These are phyloP conservation scores for Lodderomyces beijingensis DNA, from an alignment of 1,139 yeast species.

Conservation along the genomic window DNA sequence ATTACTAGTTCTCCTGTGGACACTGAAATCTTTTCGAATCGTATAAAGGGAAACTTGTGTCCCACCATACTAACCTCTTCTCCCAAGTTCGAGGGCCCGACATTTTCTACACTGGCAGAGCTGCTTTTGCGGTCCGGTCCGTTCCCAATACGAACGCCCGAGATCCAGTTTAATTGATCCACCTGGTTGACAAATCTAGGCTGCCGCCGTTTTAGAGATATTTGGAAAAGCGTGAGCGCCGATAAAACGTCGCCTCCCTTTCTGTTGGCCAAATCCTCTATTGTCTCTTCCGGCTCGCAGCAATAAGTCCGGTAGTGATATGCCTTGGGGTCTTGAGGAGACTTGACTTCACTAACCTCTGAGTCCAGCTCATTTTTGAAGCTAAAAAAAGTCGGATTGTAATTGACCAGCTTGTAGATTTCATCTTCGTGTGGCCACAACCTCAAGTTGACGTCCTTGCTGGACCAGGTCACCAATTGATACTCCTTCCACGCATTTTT, in stretches of 20 bases:
- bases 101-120: slow-evolving; percentile 24
- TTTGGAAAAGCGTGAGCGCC: slow-evolving; percentile 30
- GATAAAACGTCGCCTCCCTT: slow-evolving; percentile 36
- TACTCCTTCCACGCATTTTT: slow-evolving; percentile 68
- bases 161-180: slow-evolving; percentile 85
- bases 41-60: slow-evolving; percentile 80
- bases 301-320: slow-evolving; percentile 34
- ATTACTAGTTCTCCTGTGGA: slow-evolving; percentile 76
- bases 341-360: slow-evolving; percentile 11
- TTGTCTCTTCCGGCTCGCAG: slow-evolving; percentile 35
- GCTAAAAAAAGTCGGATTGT: slow-evolving; percentile 38
- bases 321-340: slow-evolving; percentile 6
- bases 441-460: slow-evolving; percentile 72
- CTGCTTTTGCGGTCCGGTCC: slow-evolving; percentile 29
- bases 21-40: slow-evolving; percentile 84
- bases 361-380: slow-evolving; percentile 22
- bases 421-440: slow-evolving; percentile 73
- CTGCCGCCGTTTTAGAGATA: slow-evolving; percentile 24
- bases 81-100: slow-evolving; percentile 68
- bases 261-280: slow-evolving; percentile 30
- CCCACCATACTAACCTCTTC: slow-evolving; percentile 91
- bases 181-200: slow-evolving; percentile 21
- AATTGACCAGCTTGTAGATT: slow-evolving; percentile 56
- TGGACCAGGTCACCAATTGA: slow-evolving; percentile 91
- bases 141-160: slow-evolving; percentile 80